phyloP scores from a whole-genome alignment of 805 yeast species.

The Saccharomycodes ludwigii region DNA sequence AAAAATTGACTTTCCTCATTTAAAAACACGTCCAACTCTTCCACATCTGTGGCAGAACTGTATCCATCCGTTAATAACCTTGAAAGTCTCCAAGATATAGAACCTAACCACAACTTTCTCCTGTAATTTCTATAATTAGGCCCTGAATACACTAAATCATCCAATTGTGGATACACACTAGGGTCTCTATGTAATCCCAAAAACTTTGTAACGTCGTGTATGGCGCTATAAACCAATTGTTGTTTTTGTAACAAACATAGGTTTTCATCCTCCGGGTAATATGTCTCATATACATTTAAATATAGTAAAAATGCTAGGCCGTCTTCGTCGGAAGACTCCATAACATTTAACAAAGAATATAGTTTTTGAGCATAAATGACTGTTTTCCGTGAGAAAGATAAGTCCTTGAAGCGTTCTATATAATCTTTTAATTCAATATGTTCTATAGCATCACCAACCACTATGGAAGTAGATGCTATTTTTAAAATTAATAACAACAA shows the following conservation, averaged over 20 bases:
- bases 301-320: not conserved
- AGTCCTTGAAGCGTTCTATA: too few species aligned
- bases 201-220: conserved; percentile 12
- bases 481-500: conserved; percentile 17
- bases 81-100: not conserved
- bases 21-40: not conserved
- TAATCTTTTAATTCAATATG: too few species aligned
- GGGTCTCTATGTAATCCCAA: conserved; percentile 25
- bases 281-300: not conserved
- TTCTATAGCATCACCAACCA: conserved; percentile 9
- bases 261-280: not conserved
- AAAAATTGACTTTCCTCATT: not conserved
- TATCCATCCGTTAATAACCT: not conserved
- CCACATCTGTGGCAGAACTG: not conserved
- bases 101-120: not conserved
- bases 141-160: conserved; percentile 8
- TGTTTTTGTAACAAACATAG: conserved; percentile 1
- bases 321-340: not conserved
- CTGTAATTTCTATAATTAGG: not conserved
- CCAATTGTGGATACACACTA: conserved; percentile 16
- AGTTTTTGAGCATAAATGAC: not conserved
- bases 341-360: not conserved
- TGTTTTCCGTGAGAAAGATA: too few species aligned
- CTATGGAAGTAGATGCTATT: conserved; percentile 17
- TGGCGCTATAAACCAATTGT: not conserved